Evolutionary conservation across 1,139 yeast species (phyloP).

Genomic region (Zygotorulaspora mrakii): DNA sequence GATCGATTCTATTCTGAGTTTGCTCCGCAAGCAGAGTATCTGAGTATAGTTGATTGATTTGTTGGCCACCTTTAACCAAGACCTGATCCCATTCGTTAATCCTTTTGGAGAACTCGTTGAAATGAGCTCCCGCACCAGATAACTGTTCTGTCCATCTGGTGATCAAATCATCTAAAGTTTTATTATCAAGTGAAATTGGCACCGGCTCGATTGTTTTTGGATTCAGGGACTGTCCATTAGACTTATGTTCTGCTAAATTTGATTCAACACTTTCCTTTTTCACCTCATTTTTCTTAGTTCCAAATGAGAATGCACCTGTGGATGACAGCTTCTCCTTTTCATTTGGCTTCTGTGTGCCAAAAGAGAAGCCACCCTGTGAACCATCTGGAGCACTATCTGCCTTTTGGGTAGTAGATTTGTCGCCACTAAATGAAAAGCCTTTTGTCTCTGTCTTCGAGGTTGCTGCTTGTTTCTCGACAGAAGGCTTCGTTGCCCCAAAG

Average conservation of each 20-base stretch:
- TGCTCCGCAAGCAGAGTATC: slow-evolving; percentile 83
- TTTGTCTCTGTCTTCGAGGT: slow-evolving; percentile 17
- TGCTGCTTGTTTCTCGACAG: slow-evolving; percentile 13
- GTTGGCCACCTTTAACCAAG: slow-evolving; percentile 80
- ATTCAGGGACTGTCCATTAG: slow-evolving; percentile 28
- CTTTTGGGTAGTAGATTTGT: slow-evolving; percentile 20
- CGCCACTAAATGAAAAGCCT: slow-evolving; percentile 33
- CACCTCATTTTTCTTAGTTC: slow-evolving; percentile 30
- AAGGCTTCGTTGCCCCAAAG: slow-evolving; percentile 23
- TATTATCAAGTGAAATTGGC: slow-evolving; percentile 79
- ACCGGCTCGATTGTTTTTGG: slow-evolving; percentile 54
- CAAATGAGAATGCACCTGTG: slow-evolving; percentile 15
- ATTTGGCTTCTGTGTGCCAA: slow-evolving; percentile 17
- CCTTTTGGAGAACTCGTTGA: slow-evolving; percentile 70
- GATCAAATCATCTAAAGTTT: slow-evolving; percentile 87
- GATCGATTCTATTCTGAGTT: slow-evolving; percentile 81
- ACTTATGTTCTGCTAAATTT: slow-evolving; percentile 5
- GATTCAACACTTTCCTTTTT: background rate
- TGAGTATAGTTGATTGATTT: slow-evolving; percentile 70
- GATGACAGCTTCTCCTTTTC: slow-evolving; percentile 4
- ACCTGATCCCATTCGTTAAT: slow-evolving; percentile 83
- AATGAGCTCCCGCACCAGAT: slow-evolving; percentile 65
- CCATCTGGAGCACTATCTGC: slow-evolving; percentile 19
- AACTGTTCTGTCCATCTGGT: slow-evolving; percentile 91
- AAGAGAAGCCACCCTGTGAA: slow-evolving; percentile 13